Base-by-base conservation (phyloP, 78 protist species). In the Dictyostelium capitatum region DNA sequence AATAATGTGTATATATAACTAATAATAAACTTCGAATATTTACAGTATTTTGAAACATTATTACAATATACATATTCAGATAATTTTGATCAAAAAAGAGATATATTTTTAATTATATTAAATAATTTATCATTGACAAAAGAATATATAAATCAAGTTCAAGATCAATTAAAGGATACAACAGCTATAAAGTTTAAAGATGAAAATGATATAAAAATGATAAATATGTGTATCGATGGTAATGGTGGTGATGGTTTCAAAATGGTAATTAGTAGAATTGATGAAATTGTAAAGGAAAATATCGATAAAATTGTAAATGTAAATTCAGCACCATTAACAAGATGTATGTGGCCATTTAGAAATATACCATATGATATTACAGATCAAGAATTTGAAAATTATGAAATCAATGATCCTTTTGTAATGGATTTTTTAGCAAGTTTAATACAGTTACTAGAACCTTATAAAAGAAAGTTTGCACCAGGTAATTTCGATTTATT, bases 371-470 rank as follows among this genome's bases (percentile, higher is more conserved):
- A 77, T 77, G 93, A 87, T 50, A 51, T 87, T 15, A 78, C 25
- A 1, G 84, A 87, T 77, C 37, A 23, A 37, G 93, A 87, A 8
- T 87, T 75, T 65, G 93, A 67, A 57, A 59, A 50, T 14, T 87
- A 87, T 51, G 93, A 87, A 77, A 87, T 77, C 11, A 87, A 87
- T 77, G 93, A 87, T 65, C 93, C 93, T 47, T 87, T 87, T 54
- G 93, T 37, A 48, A 56, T 75, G 59, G 83, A 87, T 65, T 87
- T 87, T 53, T 28, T 87, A 4, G n/a, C 54, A 0, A 54, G 25
- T 17, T 30, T 87, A 5, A 37, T 48, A 11, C 25, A 78, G 4
- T 23, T 87, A 87, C 53, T 87, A 3, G 32, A 25, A 48, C 83
- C 83, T 4, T 87, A 77, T 11, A 87, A 87, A 47, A 75, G 59